These are phyloP conservation scores for Prinsepia uniflora DNA, from an alignment of 306 rosid genomes.

Conservation along the genomic window DNA sequence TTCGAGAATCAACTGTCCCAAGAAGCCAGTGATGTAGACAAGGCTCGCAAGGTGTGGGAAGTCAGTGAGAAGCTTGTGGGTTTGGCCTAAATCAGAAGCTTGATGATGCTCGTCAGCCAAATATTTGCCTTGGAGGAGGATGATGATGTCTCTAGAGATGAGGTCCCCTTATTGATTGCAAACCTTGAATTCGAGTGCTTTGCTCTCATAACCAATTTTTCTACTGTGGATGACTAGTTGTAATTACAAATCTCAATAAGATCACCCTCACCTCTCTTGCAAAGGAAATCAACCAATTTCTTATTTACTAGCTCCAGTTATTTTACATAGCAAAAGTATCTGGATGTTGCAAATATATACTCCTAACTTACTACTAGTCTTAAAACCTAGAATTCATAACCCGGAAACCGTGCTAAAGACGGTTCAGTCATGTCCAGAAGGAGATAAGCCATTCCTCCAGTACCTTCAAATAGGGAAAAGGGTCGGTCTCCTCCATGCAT, in stretches of 20 bases:
- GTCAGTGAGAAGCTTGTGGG: conserved; percentile 94
- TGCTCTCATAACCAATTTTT: conserved; percentile 36
- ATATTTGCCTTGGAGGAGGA: conserved; percentile 28
- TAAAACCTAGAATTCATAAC: conserved; percentile 49
- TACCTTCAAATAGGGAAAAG: conserved; percentile 69
- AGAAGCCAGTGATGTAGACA: conserved; percentile 80
- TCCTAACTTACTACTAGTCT: background rate
- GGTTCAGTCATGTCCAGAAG: conserved; percentile 73
- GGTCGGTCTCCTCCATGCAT: conserved; percentile 88
- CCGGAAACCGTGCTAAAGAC: conserved; percentile 61
- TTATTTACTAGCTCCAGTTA: background rate
- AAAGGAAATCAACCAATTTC: conserved; percentile 13
- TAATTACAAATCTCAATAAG: conserved; percentile 38
- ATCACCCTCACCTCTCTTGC: conserved; percentile 31
- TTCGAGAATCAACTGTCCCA: conserved; percentile 86
- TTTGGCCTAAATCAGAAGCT: conserved; percentile 49
- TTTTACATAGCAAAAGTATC: background rate
- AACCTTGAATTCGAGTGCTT: conserved; percentile 20
- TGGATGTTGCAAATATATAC: background rate
- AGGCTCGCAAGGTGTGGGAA: conserved; percentile 95
- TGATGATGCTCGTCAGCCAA: conserved; percentile 7
- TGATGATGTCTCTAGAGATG: conserved; percentile 16
- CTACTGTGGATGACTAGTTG: conserved; percentile 35
- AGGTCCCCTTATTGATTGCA: conserved; percentile 15
- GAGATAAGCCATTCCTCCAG: conserved; percentile 69